Base-by-base conservation (phyloP, 305 asterid genomes). In the Solanum chacoense region DNA sequence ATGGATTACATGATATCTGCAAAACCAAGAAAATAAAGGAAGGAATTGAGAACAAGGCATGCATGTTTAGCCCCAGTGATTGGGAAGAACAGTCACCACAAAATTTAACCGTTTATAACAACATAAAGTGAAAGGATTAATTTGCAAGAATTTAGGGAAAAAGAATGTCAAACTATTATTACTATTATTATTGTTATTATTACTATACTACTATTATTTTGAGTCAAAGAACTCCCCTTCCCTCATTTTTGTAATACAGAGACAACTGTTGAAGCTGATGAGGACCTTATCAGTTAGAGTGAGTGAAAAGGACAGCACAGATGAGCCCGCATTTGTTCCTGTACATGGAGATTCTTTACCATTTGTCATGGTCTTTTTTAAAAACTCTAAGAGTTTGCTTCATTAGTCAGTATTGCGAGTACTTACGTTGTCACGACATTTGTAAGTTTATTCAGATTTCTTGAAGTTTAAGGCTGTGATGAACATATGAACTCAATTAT, bases 1-100 rank as follows among this genome's bases (percentile, higher is more conserved):
- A 91, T 95, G 99, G 87, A 97, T 95, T 4, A 95, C 96, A 90
- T 96, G 95, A 86, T 95, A 97, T 91, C 99, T 97, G 85, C 85
- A 79, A 79, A 38, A 79, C 85, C 65, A 38, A 79, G 84, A 79
- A 38, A 79, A 79, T 14, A 36, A 79, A 38, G 65, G 50, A 78
- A 38, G 35, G 65, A 79, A 40, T 79, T 79, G 85, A 37, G 85
- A 78, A 38, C 85, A 38, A 79, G 50, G 84, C 59, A 77, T 76
- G 81, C 45, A 18, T 34, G 81, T 36, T 34, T 20, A 75, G 81
- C 38, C 34, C 81, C 81, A 75, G 40, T 10, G 75, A 34, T 36
- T 75, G 81, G 37, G n/a, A 75, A 75, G 34, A 69, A 69, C 10
- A 10, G 20, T 69, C 75, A 69, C 72, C 75, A 65, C 72, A 65